Percentiles rank a stretch among this genome's conserved stretches.
These are phyloP conservation scores for Allantophomopsis cytisporea DNA, from an alignment of 2,329 filamentous ascomycete species.

Conservation along the genomic window DNA sequence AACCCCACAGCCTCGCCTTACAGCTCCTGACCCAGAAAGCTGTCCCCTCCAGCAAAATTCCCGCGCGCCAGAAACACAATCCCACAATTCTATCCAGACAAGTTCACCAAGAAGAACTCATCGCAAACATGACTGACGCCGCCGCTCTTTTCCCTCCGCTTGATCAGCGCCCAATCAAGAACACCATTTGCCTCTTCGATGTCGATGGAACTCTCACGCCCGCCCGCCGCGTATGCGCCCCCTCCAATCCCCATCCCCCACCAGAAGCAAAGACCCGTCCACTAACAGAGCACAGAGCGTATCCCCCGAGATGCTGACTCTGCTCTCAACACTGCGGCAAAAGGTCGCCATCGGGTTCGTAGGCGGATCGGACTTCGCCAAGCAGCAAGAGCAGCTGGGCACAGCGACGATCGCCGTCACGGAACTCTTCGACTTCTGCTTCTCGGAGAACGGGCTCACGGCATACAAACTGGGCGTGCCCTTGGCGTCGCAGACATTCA, in stretches of 20 bases:
- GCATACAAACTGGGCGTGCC: constrained; percentile 72
- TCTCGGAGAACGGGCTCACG: constrained; percentile 90
- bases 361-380: constrained; percentile 79
- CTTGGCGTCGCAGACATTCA: constrained; percentile 74
- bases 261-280: too few species aligned
- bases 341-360: constrained; percentile 87
- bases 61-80: not conserved
- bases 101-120: too few species aligned
- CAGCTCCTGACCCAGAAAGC: not conserved
- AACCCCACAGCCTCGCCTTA: too few species aligned
- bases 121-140: not conserved
- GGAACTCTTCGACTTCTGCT: constrained; percentile 91
- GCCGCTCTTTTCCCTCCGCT: constrained; percentile 44
- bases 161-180: constrained; percentile 72
- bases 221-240: constrained; percentile 54
- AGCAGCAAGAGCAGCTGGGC: constrained; percentile 95
- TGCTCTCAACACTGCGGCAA: constrained; percentile 69
- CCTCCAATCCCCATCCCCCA: not conserved
- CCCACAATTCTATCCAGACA: not conserved
- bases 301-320: constrained; percentile 68
- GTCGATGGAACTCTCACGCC: constrained; percentile 87
- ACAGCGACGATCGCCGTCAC: constrained; percentile 54
- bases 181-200: constrained; percentile 92
- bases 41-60: too few species aligned
- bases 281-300: constrained; percentile 33